A percentile compares a stretch with the other conserved stretches of the same genome.
phyloP scores from a whole-genome alignment of 1,284 basidiomycete genomes.

The Wolfiporia cocos region DNA sequence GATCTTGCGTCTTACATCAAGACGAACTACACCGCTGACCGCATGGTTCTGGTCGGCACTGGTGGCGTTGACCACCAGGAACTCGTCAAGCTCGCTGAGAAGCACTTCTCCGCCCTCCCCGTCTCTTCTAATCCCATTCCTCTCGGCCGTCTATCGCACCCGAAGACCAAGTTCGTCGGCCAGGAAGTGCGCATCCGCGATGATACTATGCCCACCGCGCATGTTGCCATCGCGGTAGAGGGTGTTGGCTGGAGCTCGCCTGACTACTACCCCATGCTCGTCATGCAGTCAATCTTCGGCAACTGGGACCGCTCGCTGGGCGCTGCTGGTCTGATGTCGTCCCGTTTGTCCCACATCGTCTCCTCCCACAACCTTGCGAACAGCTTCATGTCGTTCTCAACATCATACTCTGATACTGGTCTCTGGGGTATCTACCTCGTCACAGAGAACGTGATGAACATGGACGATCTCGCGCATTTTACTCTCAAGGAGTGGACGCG shows the following conservation, averaged over 20 bases:
- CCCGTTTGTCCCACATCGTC: slow-evolving; percentile 88
- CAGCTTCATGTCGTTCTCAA: slow-evolving; percentile 99
- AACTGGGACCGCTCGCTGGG: slow-evolving; percentile 99
- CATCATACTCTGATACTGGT: slow-evolving; percentile 99
- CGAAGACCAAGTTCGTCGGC: slow-evolving; percentile 83
- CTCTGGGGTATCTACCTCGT: slow-evolving; percentile 99
- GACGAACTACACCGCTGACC: slow-evolving; percentile 98
- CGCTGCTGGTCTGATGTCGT: slow-evolving; percentile 85
- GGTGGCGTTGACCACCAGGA: slow-evolving; percentile 92
- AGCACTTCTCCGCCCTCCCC: slow-evolving; percentile 90
- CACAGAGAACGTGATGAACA: slow-evolving; percentile 88
- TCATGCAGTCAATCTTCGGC: slow-evolving; percentile 96
- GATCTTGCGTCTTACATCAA: slow-evolving; percentile 93
- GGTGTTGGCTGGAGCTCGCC: slow-evolving; percentile 97
- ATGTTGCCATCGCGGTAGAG: slow-evolving; percentile 96
- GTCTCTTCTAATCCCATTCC: slow-evolving; percentile 86
- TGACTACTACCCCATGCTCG: slow-evolving; percentile 99
- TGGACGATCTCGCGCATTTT: slow-evolving; percentile 94
- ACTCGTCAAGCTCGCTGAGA: slow-evolving; percentile 92
- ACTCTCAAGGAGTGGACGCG: slow-evolving; percentile 96
- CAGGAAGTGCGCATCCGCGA: slow-evolving; percentile 96
- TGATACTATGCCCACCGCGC: slow-evolving; percentile 84
- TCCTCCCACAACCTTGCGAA: slow-evolving; percentile 96
- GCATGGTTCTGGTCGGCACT: slow-evolving; percentile 97
- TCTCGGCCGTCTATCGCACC: slow-evolving; percentile 74